Percentiles rank a stretch among this genome's conserved stretches.
phyloP scores from a whole-genome alignment of 441 rosid genomes.

The Adansonia madagascariensis region DNA sequence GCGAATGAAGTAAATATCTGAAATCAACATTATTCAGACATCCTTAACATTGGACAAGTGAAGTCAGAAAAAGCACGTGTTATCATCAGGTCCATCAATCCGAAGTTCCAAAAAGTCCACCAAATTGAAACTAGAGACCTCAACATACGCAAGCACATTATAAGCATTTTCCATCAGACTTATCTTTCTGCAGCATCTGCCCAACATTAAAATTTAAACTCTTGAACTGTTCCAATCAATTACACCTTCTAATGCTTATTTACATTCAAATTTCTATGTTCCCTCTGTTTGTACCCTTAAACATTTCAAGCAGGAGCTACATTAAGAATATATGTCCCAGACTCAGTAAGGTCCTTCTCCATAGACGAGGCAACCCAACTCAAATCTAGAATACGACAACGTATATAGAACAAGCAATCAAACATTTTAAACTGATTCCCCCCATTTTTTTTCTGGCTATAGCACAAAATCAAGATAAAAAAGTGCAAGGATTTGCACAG shows the following conservation, averaged over 20 bases:
- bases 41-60: neutral
- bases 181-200: neutral
- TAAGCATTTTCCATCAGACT: neutral
- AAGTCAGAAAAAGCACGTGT: neutral
- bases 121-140: neutral
- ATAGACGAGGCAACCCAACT: neutral
- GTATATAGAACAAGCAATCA: conserved; percentile 4
- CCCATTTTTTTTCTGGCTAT: neutral
- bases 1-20: neutral
- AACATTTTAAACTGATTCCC: neutral
- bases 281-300: neutral
- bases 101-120: neutral
- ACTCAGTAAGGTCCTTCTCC: neutral
- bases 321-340: neutral
- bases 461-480: neutral
- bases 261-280: neutral
- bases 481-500: neutral
- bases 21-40: neutral
- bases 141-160: neutral
- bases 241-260: neutral
- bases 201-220: conserved; percentile 13
- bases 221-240: neutral
- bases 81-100: neutral
- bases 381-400: neutral
- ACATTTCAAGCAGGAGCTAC: neutral